Percentiles rank a stretch among this genome's conserved stretches.
These are phyloP conservation scores for Stenogyne calaminthoides DNA, from an alignment of 305 asterid species.

Conservation along the genomic window DNA sequence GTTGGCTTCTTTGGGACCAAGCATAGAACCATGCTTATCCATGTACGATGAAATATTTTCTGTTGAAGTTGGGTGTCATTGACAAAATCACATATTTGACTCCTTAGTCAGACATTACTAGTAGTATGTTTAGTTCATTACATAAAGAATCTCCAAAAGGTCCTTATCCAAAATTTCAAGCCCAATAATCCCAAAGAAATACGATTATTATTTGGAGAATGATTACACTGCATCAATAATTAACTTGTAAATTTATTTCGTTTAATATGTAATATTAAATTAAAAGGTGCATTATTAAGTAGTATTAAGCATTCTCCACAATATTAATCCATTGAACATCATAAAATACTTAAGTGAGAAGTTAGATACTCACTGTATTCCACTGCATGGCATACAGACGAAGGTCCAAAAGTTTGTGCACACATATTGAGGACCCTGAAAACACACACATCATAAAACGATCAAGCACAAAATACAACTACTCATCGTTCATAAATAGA, in stretches of 20 bases:
- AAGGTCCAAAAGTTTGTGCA: constrained; percentile 88
- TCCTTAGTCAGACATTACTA: constrained; percentile 2
- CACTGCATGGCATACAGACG: constrained; percentile 79
- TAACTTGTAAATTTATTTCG: background rate
- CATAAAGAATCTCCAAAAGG: background rate
- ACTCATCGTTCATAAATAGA: background rate
- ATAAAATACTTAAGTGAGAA: constrained; percentile 8
- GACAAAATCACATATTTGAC: background rate
- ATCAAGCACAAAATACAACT: background rate
- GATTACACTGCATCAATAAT: background rate
- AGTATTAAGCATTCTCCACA: background rate
- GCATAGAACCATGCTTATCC: background rate
- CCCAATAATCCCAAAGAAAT: background rate
- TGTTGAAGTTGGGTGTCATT: background rate
- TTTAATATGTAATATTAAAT: background rate
- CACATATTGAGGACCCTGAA: constrained; percentile 84
- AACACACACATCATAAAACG: background rate
- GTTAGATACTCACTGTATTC: constrained; percentile 70
- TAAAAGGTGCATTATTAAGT: background rate
- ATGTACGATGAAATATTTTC: background rate
- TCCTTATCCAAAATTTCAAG: constrained; percentile 8
- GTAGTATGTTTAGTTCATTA: constrained; percentile 5
- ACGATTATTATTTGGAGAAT: background rate
- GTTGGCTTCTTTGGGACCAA: background rate
- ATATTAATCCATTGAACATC: background rate